phyloP scores from a whole-genome alignment of 176 grass and related monocot species.

The Musa beccarii region DNA sequence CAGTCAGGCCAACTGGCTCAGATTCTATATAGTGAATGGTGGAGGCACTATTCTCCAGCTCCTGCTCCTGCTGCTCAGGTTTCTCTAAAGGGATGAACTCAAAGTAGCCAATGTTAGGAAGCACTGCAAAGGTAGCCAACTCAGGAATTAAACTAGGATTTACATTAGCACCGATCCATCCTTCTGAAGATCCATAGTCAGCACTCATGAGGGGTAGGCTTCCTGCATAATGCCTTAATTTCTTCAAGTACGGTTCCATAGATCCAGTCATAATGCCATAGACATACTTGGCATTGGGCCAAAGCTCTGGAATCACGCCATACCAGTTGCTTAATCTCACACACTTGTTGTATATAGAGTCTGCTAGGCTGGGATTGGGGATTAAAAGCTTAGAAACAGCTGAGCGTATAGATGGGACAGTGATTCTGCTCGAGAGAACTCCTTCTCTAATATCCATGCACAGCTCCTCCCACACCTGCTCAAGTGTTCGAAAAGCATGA shows the following conservation, averaged over 20 bases:
- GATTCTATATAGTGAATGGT: slow-evolving; percentile 26
- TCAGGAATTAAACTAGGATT: slow-evolving; percentile 55
- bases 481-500: slow-evolving; percentile 69
- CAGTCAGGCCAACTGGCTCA: slow-evolving; percentile 57
- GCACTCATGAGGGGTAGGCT: slow-evolving; percentile 60
- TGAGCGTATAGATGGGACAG: slow-evolving; percentile 31
- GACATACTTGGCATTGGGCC: slow-evolving; percentile 72
- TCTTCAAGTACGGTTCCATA: slow-evolving; percentile 83
- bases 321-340: slow-evolving; percentile 74
- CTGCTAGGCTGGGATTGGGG: slow-evolving; percentile 51
- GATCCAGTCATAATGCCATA: slow-evolving; percentile 90
- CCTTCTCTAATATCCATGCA: slow-evolving; percentile 58
- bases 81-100: slow-evolving; percentile 63
- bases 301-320: slow-evolving; percentile 77
- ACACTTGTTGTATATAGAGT: slow-evolving; percentile 42
- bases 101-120: slow-evolving; percentile 84
- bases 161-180: slow-evolving; percentile 65
- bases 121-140: slow-evolving; percentile 54
- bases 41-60: not conserved
- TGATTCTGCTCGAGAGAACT: slow-evolving; percentile 37
- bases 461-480: slow-evolving; percentile 75
- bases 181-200: slow-evolving; percentile 81
- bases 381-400: slow-evolving; percentile 47
- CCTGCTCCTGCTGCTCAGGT: not conserved
- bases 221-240: slow-evolving; percentile 78